Evolutionary conservation across 495 filamentous ascomycete genomes (phyloP), one percentile per base, ranked within the genome.

Genomic region (Rhizodiscina lignyota): DNA sequence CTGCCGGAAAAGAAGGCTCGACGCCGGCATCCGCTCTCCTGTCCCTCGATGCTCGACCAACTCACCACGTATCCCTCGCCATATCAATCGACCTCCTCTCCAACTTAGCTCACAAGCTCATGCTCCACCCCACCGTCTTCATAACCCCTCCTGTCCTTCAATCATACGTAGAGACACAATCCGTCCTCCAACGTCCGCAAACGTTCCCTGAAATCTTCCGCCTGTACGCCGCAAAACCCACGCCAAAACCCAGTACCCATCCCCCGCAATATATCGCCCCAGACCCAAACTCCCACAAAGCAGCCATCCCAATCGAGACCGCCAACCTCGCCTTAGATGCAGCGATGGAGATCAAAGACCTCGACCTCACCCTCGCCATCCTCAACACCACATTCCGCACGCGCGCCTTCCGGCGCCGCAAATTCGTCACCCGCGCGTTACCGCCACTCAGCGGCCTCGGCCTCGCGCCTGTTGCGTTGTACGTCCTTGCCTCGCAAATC

Each of bases 221-320:
- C 29, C 68, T 96, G 22, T 96, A 83, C 46, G 84, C 83, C 35
- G 67, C 66, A 48, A 97, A 96, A 54, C 80, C 81, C 12, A 57
- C 75, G 32, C 83, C 83, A 6, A 58, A 68, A 36, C 62, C 74
- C 10, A 57, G 61, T 17, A 64, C 66, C 27, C 67, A 61, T 2
- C 64, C 70, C 2, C 58, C 79, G 23, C 59, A 58, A 47, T 86
- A 73, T 53, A 59, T 49, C 33, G 51, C 64, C 29, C 67, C 72
- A 17, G 77, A 77, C 16, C 79, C 86, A 3, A 70, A 70, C 41
- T 68, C 64, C 39, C 56, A 74, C 30, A 70, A 71, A 34, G 77
- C 72, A 41, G 82, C 84, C 13, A 68, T 96, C 19, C 73, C 83
- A 1, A 40, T 66, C 5, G 47, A 61, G 6, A 53, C 79, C 12